Conservation (phyloP, 1,139 yeast genomes). For the Kodamaea sp. region DNA sequence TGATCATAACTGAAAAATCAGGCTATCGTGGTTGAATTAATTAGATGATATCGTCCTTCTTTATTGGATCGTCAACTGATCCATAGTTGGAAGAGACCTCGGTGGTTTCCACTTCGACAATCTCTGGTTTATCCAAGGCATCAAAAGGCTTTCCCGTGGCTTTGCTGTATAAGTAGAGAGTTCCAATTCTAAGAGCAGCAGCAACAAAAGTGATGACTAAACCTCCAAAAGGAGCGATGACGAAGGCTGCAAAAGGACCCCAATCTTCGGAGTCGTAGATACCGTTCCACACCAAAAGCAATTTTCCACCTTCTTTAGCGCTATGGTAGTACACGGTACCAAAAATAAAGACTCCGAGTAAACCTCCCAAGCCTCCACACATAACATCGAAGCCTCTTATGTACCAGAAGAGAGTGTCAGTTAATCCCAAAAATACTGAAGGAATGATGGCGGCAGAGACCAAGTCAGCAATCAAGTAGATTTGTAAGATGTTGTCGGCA, state of each 20-base stretch:
- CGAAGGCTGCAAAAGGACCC: constrained; percentile 95
- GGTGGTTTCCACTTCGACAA: constrained; percentile 5
- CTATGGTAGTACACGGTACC: constrained; percentile 75
- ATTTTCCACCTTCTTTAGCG: constrained; percentile 77
- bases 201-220: constrained; percentile 55
- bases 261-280: constrained; percentile 76
- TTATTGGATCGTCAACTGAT: constrained; percentile 14
- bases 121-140: constrained; percentile 54
- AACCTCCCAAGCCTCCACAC: constrained; percentile 81
- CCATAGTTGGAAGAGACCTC: constrained; percentile 15
- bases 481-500: constrained; percentile 80
- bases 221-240: constrained; percentile 86
- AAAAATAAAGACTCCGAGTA: constrained; percentile 75
- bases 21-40: too few relatives aligned
- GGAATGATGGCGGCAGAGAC: constrained; percentile 88
- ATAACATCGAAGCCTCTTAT: constrained; percentile 81
- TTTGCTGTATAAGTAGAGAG: constrained; percentile 38
- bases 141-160: constrained; percentile 50
- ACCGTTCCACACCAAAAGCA: constrained; percentile 75
- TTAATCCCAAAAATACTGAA: constrained; percentile 77
- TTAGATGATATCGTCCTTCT: constrained; percentile 3
- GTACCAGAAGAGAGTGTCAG: constrained; percentile 60
- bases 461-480: constrained; percentile 87
- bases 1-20: too few relatives aligned
- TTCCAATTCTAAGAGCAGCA: constrained; percentile 51